Evolutionary conservation across 176 grass and related monocot genomes (phyloP), one percentile per base, ranked within the genome.

Genomic region (Carex cristatella): DNA sequence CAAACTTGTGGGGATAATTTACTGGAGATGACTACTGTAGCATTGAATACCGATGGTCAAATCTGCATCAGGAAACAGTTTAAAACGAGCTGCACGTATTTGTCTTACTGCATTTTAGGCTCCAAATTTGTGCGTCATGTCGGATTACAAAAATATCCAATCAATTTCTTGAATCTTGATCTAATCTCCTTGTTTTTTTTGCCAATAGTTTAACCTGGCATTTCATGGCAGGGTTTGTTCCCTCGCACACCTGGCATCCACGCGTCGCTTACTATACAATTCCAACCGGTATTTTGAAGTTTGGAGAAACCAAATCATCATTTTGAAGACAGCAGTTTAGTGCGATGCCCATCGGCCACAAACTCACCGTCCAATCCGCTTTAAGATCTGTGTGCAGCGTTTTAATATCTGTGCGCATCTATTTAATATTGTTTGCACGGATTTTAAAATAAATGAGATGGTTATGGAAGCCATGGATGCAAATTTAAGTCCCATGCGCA

Each of bases 111-210:
- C 7, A 2, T 15, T 78, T 57, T 58, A 57, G 28, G 74, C 74
- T 78, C 51, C 51, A 56, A 71, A 15, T 78, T 78, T 55, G 15
- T 71, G 33, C 14, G 68, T 44, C 68, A 19, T 46, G 74, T 57
- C 51, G 74, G 51, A 78, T 78, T 78, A 78, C 51, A 78, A 78
- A 78, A 57, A 9, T 57, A 78, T 78, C 74, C 27, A 55, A 78
- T 56, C 0, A 78, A 9, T 57, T 30, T 78, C 33, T 78, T 78
- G 44, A 57, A 57, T 78, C 53, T 35, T 54, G 71, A 76, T 76
- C 19, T 76, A 31, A 76, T 49, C n/a, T 76, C 1, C 40, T 28
- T 23, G 23, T 23, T 23, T 23, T 23, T 23, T 74, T 75, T 54
- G 46, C 46, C 42, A 74, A 76, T 54, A 53, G 70, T 74, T 74